Evolutionary conservation across 2,329 filamentous ascomycete genomes (phyloP).

Genomic region (Claviceps africana): DNA sequence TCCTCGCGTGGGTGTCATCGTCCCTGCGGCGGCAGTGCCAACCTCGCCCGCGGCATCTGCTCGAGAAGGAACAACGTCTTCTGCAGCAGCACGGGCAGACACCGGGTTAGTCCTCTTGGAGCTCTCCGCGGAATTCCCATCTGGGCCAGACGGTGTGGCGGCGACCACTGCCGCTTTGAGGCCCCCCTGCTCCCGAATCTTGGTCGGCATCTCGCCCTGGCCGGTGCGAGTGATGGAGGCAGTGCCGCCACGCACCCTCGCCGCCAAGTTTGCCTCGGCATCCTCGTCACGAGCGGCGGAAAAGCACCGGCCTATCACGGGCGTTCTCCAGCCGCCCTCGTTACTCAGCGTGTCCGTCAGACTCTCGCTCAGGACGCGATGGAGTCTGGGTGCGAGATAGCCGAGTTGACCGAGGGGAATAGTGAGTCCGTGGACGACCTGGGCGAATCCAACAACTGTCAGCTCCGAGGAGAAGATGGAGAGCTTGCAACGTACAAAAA

Average conservation of each 20-base stretch:
- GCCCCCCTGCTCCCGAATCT: background rate
- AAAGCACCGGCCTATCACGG: background rate
- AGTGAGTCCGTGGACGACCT: conserved; percentile 64
- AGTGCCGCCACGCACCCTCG: conserved; percentile 2
- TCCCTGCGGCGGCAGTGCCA: background rate
- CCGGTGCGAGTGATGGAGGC: conserved; percentile 2
- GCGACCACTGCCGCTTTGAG: background rate
- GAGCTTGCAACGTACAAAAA: too few relatives aligned
- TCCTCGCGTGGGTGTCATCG: background rate
- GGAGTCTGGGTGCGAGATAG: conserved; percentile 48
- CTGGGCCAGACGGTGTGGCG: background rate
- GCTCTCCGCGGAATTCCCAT: background rate
- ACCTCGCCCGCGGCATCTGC: background rate
- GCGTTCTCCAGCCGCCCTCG: background rate
- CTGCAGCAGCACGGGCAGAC: background rate
- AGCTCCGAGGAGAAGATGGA: too few relatives aligned
- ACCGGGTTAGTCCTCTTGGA: background rate
- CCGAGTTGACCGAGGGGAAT: conserved; percentile 62
- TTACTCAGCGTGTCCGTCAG: conserved; percentile 1
- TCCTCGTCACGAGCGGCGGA: background rate
- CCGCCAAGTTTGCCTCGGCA: conserved; percentile 1
- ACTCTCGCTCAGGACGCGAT: conserved; percentile 16
- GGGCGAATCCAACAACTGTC: background rate
- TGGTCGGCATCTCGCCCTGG: conserved; percentile 1
- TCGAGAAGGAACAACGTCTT: background rate